A percentile compares a stretch with the other conserved stretches of the same genome.
These are phyloP conservation scores for Celoporthe dispersa DNA, from an alignment of 2,329 filamentous ascomycete species.

Conservation along the genomic window DNA sequence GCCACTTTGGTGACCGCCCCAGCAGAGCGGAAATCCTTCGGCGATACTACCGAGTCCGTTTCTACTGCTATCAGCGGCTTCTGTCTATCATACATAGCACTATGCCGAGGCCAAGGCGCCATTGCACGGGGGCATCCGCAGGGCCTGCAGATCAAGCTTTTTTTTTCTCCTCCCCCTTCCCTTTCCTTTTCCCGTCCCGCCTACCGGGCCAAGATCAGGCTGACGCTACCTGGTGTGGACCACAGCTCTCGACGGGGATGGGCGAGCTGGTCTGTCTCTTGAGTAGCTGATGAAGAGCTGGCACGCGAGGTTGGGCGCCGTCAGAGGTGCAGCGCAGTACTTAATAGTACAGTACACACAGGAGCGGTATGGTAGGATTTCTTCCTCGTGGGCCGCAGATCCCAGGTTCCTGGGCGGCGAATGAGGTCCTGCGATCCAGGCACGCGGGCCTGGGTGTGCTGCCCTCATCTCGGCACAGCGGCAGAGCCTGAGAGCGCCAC, in stretches of 20 bases:
- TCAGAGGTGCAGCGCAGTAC: not conserved
- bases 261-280: too few species aligned
- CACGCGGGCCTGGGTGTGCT: not conserved
- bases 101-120: slow-evolving; percentile 2
- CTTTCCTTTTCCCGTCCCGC: not conserved
- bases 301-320: not conserved
- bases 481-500: not conserved
- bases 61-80: not conserved
- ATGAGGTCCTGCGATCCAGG: not conserved
- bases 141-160: not conserved
- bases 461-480: slow-evolving; percentile 2
- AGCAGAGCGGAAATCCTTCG: slow-evolving; percentile 1
- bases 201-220: not conserved
- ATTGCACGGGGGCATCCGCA: not conserved
- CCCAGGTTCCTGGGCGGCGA: not conserved
- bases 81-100: not conserved
- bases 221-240: not conserved
- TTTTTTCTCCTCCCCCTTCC: too few species aligned
- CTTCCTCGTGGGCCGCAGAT: not conserved
- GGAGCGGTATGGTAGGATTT: not conserved
- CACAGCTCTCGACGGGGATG: too few species aligned
- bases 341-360: too few species aligned
- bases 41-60: not conserved
- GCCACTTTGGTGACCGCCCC: not conserved
- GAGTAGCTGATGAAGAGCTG: too few species aligned